Evolutionary conservation across 1,284 basidiomycete species (phyloP).

Genomic region (Tilletia horrida): DNA sequence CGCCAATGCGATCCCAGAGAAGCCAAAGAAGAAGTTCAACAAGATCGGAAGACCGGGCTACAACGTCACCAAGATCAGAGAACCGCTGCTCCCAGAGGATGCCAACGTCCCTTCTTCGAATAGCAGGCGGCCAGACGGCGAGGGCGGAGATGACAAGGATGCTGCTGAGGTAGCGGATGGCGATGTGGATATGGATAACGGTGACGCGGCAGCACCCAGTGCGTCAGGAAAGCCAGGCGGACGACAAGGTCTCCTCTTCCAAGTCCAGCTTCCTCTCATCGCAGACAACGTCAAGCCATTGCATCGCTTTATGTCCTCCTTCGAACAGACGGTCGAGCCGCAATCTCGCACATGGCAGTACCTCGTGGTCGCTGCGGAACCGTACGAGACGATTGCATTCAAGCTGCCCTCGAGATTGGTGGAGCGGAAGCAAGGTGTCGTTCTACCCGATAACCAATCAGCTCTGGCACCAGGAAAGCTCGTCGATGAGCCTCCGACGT

Average conservation of each 20-base stretch:
- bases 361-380: conserved; percentile 94
- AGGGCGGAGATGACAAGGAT: background rate
- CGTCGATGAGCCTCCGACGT: conserved; percentile 65
- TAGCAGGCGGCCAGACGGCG: background rate
- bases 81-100: conserved; percentile 52
- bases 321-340: conserved; percentile 87
- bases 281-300: conserved; percentile 79
- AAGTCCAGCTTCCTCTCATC: conserved; percentile 84
- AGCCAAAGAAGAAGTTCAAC: conserved; percentile 64
- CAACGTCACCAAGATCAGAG: conserved; percentile 81
- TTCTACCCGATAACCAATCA: background rate
- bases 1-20: conserved; percentile 5
- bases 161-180: background rate
- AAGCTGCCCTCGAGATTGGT: conserved; percentile 56
- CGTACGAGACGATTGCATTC: conserved; percentile 98
- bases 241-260: conserved; percentile 84
- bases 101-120: background rate
- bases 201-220: background rate
- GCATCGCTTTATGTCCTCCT: conserved; percentile 93
- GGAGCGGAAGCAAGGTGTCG: background rate
- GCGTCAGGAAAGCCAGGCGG: conserved; percentile 37
- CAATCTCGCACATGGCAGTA: conserved; percentile 97
- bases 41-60: conserved; percentile 97
- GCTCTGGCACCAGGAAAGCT: conserved; percentile 71
- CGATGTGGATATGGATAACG: conserved; percentile 55